Evolutionary conservation across 768 basidiomycete species (phyloP).

Genomic region (Xerocomus spinulosus): DNA sequence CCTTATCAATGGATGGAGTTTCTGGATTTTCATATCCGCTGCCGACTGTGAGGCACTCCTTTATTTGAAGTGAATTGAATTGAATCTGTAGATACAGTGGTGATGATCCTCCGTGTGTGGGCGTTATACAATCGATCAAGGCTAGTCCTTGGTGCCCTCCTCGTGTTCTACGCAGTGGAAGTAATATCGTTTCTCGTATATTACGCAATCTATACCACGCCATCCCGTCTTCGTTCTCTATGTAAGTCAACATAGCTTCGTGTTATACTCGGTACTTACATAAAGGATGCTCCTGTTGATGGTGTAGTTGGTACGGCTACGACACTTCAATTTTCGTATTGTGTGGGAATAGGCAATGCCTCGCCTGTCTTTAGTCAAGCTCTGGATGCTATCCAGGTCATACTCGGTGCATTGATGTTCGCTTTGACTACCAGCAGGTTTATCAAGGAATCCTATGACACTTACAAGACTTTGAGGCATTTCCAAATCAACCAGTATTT

Average conservation of each 20-base stretch:
- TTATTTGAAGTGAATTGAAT: neutral
- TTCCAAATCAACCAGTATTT: neutral
- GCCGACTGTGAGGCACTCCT: neutral
- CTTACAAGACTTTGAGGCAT: neutral
- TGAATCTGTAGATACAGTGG: neutral
- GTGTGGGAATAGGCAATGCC: neutral
- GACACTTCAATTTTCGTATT: neutral
- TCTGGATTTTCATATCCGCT: neutral
- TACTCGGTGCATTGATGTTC: neutral
- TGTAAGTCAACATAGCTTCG: neutral
- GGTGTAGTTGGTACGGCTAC: neutral
- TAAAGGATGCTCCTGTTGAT: too few relatives aligned
- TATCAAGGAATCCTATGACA: neutral
- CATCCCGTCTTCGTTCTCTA: neutral
- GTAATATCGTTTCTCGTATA: neutral
- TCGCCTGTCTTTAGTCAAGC: neutral
- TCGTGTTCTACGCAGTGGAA: neutral
- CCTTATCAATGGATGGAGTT: neutral
- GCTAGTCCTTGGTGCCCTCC: neutral
- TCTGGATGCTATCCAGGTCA: neutral
- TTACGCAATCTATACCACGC: neutral
- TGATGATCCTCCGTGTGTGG: neutral
- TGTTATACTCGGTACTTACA: neutral
- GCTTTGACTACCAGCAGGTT: neutral
- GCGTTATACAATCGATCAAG: neutral